Percentiles rank a stretch among this genome's conserved stretches.
Evolutionary conservation across 345 rosid species (phyloP).

Genomic region (Dipteronia dyeriana): DNA sequence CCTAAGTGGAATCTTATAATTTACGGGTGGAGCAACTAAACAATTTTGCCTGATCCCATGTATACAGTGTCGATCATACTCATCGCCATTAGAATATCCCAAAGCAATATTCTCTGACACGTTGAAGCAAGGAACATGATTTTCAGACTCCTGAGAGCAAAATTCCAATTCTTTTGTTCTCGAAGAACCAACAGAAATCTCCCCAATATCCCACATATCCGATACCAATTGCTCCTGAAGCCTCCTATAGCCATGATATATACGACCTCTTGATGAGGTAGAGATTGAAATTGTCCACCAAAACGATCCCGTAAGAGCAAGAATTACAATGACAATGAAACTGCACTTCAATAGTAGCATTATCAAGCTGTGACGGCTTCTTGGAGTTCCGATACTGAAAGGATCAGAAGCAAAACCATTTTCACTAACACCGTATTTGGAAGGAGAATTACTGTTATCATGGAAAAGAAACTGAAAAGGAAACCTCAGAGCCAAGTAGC

Average conservation of each 20-base stretch:
- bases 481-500: slow-evolving; percentile 51
- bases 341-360: slow-evolving; percentile 65
- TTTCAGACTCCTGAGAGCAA: slow-evolving; percentile 70
- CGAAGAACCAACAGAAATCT: slow-evolving; percentile 77
- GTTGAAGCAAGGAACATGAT: slow-evolving; percentile 85
- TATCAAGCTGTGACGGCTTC: slow-evolving; percentile 62
- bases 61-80: slow-evolving; percentile 65
- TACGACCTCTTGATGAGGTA: slow-evolving; percentile 65
- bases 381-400: slow-evolving; percentile 44
- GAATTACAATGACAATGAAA: slow-evolving; percentile 63
- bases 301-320: slow-evolving; percentile 78
- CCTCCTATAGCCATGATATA: slow-evolving; percentile 73
- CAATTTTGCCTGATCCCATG: slow-evolving; percentile 57
- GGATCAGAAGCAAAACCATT: slow-evolving; percentile 66
- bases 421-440: slow-evolving; percentile 54
- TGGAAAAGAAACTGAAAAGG: slow-evolving; percentile 53
- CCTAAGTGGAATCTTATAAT: slow-evolving; percentile 85
- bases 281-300: slow-evolving; percentile 95
- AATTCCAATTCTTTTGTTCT: slow-evolving; percentile 75
- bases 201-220: slow-evolving; percentile 89
- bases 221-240: slow-evolving; percentile 89
- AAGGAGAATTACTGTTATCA: slow-evolving; percentile 50
- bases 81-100: slow-evolving; percentile 57
- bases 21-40: slow-evolving; percentile 67
- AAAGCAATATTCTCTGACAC: slow-evolving; percentile 56